Base-by-base conservation (phyloP, 192 early-diverging fungal species). In the Anaeromyces robustus region DNA sequence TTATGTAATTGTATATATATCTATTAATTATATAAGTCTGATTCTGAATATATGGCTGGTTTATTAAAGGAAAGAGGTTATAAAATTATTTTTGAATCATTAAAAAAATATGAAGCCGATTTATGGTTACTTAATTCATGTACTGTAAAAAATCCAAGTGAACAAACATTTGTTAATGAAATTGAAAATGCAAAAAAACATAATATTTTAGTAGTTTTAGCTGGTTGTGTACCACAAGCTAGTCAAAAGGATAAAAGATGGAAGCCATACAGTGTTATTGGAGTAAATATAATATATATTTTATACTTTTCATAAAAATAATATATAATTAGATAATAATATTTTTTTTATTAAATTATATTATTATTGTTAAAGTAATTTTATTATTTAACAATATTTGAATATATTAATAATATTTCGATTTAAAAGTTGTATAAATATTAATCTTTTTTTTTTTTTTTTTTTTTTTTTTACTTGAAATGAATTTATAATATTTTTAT, bases 101-200 rank as follows among this genome's bases (percentile, higher is more conserved):
- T 82, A 18, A 43, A 83, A 68, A 80, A 80, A 52, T 82, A 83
- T 13, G 78, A 83, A 29, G 86, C 89, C 26, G 87, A 91, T 80
- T 39, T 91, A 77, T 91, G 90, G 90, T 80, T 91, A n/a, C 84
- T 91, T 22, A 91, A 91, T 82, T 89, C 87, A 19, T 91, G 90
- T 83, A 88, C 90, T 18, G 90, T 91, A 28, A 91, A 91, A 81
- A 87, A 86, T 29, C 90, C 90, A 18, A 86, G 85, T 31, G 89
- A 91, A 82, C 83, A 85, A 79, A 83, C 89, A 2, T 91, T 91
- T 80, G 81, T 89, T 30, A 88, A 88, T 52, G 90, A 89, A 29
- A 88, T 91, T 37, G 82, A 84, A 28, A 78, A 82, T 77, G 90
- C 87, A 4, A 78, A 81, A 78, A 83, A 80, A n/a, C 41, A 29